Percentiles rank a stretch among this genome's conserved stretches.
Conservation (phyloP, 805 yeast genomes). For the Hanseniaspora occidentalis region DNA sequence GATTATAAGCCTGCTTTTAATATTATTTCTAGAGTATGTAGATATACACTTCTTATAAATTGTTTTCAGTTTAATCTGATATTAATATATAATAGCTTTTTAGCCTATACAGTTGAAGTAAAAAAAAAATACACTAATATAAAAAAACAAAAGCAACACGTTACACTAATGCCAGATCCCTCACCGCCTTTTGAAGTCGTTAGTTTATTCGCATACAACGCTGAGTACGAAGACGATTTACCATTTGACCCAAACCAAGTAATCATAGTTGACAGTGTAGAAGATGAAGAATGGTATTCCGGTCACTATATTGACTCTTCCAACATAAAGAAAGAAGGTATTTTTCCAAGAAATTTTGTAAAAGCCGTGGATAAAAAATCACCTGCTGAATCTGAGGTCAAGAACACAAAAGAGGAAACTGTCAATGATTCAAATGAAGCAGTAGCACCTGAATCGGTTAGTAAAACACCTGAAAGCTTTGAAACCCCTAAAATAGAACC, state of each 20-base stretch:
- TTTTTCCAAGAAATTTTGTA: constrained; percentile 84
- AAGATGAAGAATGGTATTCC: constrained; percentile 85
- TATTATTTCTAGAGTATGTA: too few relatives aligned
- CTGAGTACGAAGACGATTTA: constrained; percentile 77
- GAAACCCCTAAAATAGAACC: too few relatives aligned
- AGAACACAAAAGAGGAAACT: constrained; percentile 3
- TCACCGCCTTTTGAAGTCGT: constrained; percentile 50
- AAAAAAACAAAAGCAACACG: too few relatives aligned
- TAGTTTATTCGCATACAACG: constrained; percentile 54
- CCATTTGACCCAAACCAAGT: constrained; percentile 53
- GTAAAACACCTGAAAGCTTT: too few relatives aligned
- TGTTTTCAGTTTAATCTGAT: too few relatives aligned
- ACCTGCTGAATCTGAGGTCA: background rate
- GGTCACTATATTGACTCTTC: constrained; percentile 41
- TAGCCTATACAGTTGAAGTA: too few relatives aligned
- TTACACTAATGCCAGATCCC: constrained; percentile 17
- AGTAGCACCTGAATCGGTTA: too few relatives aligned
- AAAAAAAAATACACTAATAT: too few relatives aligned
- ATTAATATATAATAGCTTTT: too few relatives aligned
- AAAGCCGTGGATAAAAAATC: constrained; percentile 15
- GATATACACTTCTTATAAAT: too few relatives aligned
- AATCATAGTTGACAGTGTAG: constrained; percentile 64
- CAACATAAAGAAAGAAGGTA: constrained; percentile 45
- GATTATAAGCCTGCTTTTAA: too few relatives aligned
- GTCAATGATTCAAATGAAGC: too few relatives aligned